Conservation (phyloP, 768 basidiomycete genomes). For the Russula virescens region DNA sequence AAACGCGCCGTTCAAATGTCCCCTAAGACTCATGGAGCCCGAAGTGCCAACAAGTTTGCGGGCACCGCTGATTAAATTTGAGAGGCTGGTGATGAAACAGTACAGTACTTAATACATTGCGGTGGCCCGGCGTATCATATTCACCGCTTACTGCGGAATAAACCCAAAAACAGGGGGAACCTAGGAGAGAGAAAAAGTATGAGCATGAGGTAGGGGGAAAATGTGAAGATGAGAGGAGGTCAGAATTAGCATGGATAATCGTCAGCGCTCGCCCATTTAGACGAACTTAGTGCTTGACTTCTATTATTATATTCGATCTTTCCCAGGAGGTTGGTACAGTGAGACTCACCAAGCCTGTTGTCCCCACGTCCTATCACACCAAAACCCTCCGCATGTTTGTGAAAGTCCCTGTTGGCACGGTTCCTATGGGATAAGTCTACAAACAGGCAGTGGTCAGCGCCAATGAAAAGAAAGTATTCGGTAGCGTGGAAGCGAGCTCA, state of each 20-base stretch:
- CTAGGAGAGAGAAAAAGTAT: constrained; percentile 8
- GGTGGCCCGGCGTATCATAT: background rate
- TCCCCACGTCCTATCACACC: background rate
- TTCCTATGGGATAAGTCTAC: background rate
- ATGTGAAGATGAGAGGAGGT: constrained; percentile 25
- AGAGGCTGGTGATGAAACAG: background rate
- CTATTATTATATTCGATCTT: constrained; percentile 77
- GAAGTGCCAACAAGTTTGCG: background rate
- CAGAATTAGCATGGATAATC: constrained; percentile 87
- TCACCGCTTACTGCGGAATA: background rate
- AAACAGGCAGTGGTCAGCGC: background rate
- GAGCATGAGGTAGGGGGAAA: constrained; percentile 14
- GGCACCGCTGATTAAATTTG: background rate
- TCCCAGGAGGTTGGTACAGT: constrained; percentile 17
- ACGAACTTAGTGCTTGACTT: constrained; percentile 82
- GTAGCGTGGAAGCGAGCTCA: constrained; percentile 38
- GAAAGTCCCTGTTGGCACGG: background rate
- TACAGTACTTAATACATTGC: background rate
- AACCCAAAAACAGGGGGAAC: background rate
- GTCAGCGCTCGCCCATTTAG: constrained; percentile 62
- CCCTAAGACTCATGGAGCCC: background rate
- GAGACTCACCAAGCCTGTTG: constrained; percentile 33
- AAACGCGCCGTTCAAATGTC: background rate
- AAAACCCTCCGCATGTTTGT: background rate
- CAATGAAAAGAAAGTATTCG: background rate